phyloP scores from a whole-genome alignment of 306 rosid species.

The Cicer arietinum region DNA sequence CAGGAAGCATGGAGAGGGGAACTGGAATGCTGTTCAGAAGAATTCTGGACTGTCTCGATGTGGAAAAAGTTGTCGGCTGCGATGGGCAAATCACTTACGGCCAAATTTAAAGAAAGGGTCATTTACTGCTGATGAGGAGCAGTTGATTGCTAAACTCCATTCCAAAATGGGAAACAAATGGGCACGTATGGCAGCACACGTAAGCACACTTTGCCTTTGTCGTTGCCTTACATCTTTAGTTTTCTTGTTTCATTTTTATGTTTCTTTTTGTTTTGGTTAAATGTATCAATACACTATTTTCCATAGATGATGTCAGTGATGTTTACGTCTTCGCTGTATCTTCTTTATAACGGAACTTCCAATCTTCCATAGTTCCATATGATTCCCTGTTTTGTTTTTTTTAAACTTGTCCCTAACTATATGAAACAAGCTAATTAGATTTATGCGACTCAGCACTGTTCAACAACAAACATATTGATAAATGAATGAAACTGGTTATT shows the following conservation, averaged over 20 bases:
- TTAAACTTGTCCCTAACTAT: slow-evolving; percentile 19
- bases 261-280: slow-evolving; percentile 19
- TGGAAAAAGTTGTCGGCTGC: slow-evolving; percentile 89
- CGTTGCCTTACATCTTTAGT: slow-evolving; percentile 1
- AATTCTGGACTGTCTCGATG: slow-evolving; percentile 77
- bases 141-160: slow-evolving; percentile 79
- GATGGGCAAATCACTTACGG: slow-evolving; percentile 98
- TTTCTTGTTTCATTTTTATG: slow-evolving; percentile 19
- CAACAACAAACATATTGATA: slow-evolving; percentile 23
- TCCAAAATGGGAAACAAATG: slow-evolving; percentile 94
- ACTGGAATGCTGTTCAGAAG: slow-evolving; percentile 49
- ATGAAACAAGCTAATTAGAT: slow-evolving; percentile 7
- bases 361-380: neutral
- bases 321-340: slow-evolving; percentile 18
- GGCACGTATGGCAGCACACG: slow-evolving; percentile 98
- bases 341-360: slow-evolving; percentile 7
- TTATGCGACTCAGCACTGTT: slow-evolving; percentile 6
- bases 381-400: slow-evolving; percentile 15
- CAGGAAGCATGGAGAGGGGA: slow-evolving; percentile 48
- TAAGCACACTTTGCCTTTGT: slow-evolving; percentile 57
- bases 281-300: slow-evolving; percentile 1
- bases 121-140: slow-evolving; percentile 83
- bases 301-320: slow-evolving; percentile 34
- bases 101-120: slow-evolving; percentile 95
- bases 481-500: neutral